These are phyloP conservation scores for Viola odorata DNA, from an alignment of 345 rosid genomes.

Conservation along the genomic window DNA sequence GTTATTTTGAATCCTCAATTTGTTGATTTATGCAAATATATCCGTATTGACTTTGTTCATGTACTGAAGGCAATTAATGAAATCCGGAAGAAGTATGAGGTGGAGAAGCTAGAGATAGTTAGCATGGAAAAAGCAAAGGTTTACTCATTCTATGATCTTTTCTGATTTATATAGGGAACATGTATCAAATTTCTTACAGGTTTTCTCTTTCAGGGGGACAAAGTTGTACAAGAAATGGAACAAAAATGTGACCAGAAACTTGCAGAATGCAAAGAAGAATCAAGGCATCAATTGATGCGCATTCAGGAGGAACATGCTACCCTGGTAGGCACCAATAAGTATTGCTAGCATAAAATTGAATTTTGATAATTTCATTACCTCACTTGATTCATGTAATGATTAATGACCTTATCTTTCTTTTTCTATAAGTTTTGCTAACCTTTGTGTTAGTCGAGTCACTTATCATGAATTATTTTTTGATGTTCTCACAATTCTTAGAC, in stretches of 20 bases:
- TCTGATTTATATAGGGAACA: conserved; percentile 6
- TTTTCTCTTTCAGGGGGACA: conserved; percentile 49
- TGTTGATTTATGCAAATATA: neutral
- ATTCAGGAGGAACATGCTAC: conserved; percentile 66
- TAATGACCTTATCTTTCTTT: neutral
- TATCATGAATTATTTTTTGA: neutral
- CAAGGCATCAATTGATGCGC: conserved; percentile 38
- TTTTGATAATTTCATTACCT: neutral
- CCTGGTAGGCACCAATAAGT: conserved; percentile 37
- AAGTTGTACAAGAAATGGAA: conserved; percentile 42
- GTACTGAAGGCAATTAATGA: conserved; percentile 71
- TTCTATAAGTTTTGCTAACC: neutral
- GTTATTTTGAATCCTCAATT: conserved; percentile 12
- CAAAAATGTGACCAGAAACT: conserved; percentile 47
- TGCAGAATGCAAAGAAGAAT: conserved; percentile 53
- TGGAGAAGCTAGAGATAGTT: conserved; percentile 64
- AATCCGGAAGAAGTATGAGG: conserved; percentile 74
- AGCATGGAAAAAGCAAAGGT: conserved; percentile 66
- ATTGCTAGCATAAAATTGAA: conserved; percentile 17
- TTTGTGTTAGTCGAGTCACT: neutral
- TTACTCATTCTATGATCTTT: conserved; percentile 13
- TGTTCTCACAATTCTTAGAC: too few relatives aligned
- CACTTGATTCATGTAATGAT: neutral
- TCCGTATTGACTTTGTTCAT: conserved; percentile 7
- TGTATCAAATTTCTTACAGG: conserved; percentile 17